Evolutionary conservation across 2,329 filamentous ascomycete species (phyloP).

Genomic region (Juglanconis sp.): DNA sequence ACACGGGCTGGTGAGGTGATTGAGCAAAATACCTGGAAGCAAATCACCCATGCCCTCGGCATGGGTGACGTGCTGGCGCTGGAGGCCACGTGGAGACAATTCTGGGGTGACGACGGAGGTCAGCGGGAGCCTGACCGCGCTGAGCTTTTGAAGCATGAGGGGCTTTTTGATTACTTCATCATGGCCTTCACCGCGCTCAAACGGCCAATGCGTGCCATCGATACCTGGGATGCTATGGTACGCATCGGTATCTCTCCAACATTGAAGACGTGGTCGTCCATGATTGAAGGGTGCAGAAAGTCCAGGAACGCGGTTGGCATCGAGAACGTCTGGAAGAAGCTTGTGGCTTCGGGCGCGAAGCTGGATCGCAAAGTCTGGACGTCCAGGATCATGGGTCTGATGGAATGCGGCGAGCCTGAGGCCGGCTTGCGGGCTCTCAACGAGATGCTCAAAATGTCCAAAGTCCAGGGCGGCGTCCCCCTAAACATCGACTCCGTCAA

Average conservation of each 20-base stretch:
- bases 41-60: constrained; percentile 27
- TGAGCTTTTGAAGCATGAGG: constrained; percentile 16
- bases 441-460: constrained; percentile 55
- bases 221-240: constrained; percentile 41
- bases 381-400: constrained; percentile 63
- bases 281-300: constrained; percentile 68
- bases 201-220: constrained; percentile 27
- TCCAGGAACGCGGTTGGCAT: constrained; percentile 58
- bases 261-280: constrained; percentile 65
- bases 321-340: constrained; percentile 64
- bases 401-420: constrained; percentile 51
- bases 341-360: constrained; percentile 53
- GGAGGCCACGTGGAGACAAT: constrained; percentile 26
- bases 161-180: constrained; percentile 34
- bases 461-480: constrained; percentile 26
- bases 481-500: constrained; percentile 61
- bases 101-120: constrained; percentile 25
- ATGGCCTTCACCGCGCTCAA: constrained; percentile 30
- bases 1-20: background rate
- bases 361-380: constrained; percentile 70
- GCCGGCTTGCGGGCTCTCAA: constrained; percentile 61
- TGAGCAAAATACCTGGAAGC: background rate
- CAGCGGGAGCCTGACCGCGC: constrained; percentile 10
- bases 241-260: constrained; percentile 53
- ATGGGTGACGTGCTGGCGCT: constrained; percentile 23